Percentiles rank a stretch among this genome's conserved stretches.
Conservation (phyloP, 306 rosid genomes). For the Prunus fruticosa region DNA sequence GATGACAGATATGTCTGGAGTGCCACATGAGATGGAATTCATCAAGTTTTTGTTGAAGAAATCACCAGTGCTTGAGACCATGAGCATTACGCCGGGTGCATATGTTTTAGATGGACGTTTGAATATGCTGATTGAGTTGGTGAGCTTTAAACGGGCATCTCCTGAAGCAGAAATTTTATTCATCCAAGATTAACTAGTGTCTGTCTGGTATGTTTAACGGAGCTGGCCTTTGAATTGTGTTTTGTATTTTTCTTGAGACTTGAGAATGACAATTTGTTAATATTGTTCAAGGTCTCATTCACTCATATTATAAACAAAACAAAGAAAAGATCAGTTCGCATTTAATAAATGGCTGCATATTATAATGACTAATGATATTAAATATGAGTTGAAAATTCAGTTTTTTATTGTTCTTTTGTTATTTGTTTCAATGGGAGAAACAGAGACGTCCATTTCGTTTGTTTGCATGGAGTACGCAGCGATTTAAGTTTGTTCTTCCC, state of each 20-base stretch:
- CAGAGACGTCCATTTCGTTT: background rate
- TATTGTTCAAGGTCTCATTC: background rate
- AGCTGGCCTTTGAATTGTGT: background rate
- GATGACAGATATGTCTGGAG: slow-evolving; percentile 70
- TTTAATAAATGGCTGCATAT: background rate
- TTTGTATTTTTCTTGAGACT: background rate
- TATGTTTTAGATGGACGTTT: slow-evolving; percentile 41
- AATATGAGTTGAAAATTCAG: background rate
- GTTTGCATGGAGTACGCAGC: background rate
- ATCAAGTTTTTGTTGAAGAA: slow-evolving; percentile 64
- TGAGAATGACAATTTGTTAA: background rate
- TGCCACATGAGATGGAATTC: slow-evolving; percentile 75
- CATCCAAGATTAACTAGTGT: slow-evolving; percentile 34
- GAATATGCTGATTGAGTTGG: slow-evolving; percentile 63
- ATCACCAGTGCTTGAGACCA: slow-evolving; percentile 64
- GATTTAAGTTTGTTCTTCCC: background rate
- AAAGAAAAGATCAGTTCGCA: background rate
- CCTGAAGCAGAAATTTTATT: slow-evolving; percentile 60
- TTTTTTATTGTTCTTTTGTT: too few species aligned
- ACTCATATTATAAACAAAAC: background rate
- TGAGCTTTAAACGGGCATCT: slow-evolving; percentile 76
- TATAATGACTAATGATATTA: background rate
- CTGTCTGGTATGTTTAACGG: background rate
- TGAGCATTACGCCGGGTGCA: slow-evolving; percentile 55
- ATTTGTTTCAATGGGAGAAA: background rate